Evolutionary conservation across 1,284 basidiomycete genomes (phyloP).

Genomic region (Apiotrichum porosum): DNA sequence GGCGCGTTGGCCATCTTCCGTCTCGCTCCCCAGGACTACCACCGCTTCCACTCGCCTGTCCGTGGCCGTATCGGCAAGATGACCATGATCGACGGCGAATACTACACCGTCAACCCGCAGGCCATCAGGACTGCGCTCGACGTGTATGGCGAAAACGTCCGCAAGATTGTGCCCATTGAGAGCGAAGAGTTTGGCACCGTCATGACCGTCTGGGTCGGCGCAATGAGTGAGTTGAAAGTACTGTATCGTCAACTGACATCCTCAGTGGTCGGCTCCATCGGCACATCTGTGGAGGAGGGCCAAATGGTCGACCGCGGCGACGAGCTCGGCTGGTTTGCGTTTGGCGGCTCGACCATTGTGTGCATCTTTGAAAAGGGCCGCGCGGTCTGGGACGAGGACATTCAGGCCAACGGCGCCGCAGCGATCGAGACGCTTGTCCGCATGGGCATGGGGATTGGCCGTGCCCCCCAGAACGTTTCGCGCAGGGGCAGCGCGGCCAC

Average conservation of each 20-base stretch:
- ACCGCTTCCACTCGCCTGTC: slow-evolving; percentile 91
- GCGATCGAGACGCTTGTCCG: slow-evolving; percentile 82
- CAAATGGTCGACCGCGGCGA: slow-evolving; percentile 72
- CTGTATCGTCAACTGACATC: not conserved
- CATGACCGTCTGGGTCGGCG: slow-evolving; percentile 82
- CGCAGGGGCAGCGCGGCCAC: too few relatives aligned
- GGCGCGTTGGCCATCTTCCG: slow-evolving; percentile 75
- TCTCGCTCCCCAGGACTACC: slow-evolving; percentile 93
- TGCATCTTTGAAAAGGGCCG: slow-evolving; percentile 74
- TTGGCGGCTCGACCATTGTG: slow-evolving; percentile 87
- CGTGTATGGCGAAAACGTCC: slow-evolving; percentile 89
- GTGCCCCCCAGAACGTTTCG: too few relatives aligned
- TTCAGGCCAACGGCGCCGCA: slow-evolving; percentile 75
- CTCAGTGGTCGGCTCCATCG: slow-evolving; percentile 75
- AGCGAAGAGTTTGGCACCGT: slow-evolving; percentile 80
- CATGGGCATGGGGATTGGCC: slow-evolving; percentile 77
- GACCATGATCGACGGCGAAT: slow-evolving; percentile 75
- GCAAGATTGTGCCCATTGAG: slow-evolving; percentile 84
- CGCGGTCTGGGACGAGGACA: slow-evolving; percentile 84
- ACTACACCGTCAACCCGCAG: slow-evolving; percentile 79
- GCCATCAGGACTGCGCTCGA: slow-evolving; percentile 57
- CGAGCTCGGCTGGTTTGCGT: slow-evolving; percentile 90
- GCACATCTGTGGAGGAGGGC: slow-evolving; percentile 78
- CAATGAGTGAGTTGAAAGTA: slow-evolving; percentile 60
- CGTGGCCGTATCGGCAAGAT: slow-evolving; percentile 76